Evolutionary conservation across 1,284 basidiomycete species (phyloP).

Genomic region (Pseudozyma pruni): DNA sequence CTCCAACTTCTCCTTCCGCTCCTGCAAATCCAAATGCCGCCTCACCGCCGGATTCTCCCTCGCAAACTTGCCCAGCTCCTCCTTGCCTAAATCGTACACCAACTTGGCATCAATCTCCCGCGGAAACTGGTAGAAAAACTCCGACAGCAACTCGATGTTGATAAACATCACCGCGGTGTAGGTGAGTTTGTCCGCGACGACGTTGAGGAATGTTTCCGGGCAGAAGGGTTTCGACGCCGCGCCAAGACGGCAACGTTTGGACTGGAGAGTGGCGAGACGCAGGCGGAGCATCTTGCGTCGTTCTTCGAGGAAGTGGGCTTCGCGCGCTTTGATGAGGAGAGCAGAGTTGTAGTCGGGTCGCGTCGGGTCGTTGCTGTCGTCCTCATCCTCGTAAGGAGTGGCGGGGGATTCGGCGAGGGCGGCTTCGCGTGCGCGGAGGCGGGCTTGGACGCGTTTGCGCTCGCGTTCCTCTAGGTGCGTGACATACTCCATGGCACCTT

Average conservation of each 20-base stretch:
- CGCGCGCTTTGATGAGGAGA: constrained; percentile 75
- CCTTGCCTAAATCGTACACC: constrained; percentile 87
- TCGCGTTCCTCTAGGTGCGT: constrained; percentile 83
- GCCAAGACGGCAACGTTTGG: constrained; percentile 85
- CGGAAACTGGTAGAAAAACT: constrained; percentile 99
- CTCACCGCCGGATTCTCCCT: constrained; percentile 89
- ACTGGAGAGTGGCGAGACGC: constrained; percentile 83
- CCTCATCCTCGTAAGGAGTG: constrained; percentile 16
- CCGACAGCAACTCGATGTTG: constrained; percentile 86
- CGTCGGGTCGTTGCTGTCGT: constrained; percentile 70
- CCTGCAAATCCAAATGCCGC: constrained; percentile 92
- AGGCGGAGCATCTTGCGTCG: constrained; percentile 84
- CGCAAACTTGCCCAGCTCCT: constrained; percentile 87
- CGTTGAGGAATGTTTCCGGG: constrained; percentile 94
- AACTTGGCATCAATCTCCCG: constrained; percentile 95
- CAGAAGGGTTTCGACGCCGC: constrained; percentile 89
- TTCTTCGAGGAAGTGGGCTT: constrained; percentile 87
- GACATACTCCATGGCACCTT: constrained; percentile 82
- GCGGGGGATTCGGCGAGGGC: constrained; percentile 7
- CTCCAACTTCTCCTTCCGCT: constrained; percentile 91
- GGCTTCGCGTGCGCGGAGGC: constrained; percentile 52
- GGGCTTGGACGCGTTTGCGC: constrained; percentile 73
- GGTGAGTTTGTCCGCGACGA: constrained; percentile 95
- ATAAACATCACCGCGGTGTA: constrained; percentile 98
- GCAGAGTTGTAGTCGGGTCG: constrained; percentile 80